Conservation (phyloP, 2,329 filamentous ascomycete genomes). For the Calonectria pseudoturangicola region DNA sequence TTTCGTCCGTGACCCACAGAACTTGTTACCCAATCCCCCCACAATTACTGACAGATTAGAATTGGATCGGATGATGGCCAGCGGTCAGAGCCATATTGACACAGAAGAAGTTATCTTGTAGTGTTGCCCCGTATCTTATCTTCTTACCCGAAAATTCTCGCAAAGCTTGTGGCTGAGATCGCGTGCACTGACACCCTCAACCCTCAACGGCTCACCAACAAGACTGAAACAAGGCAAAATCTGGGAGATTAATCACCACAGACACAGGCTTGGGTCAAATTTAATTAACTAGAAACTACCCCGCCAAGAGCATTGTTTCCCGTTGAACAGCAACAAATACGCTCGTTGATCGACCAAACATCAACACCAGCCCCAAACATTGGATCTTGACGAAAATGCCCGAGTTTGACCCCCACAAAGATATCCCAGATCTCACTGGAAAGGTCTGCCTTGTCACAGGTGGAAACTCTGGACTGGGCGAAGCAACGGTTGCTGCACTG, state of each 20-base stretch:
- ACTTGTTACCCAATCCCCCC: background rate
- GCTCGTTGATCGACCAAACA: background rate
- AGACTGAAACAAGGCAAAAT: background rate
- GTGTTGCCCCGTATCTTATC: background rate
- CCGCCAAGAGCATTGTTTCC: background rate
- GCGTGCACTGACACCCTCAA: too few relatives aligned
- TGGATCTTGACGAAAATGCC: background rate
- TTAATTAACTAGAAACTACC: background rate
- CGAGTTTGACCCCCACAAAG: slow-evolving; percentile 13
- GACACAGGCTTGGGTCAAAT: background rate
- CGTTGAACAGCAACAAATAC: background rate
- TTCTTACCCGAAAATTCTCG: background rate
- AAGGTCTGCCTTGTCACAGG: slow-evolving; percentile 33
- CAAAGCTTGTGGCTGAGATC: too few relatives aligned
- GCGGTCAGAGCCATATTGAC: background rate
- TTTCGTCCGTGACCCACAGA: too few relatives aligned
- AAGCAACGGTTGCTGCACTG: slow-evolving; percentile 21
- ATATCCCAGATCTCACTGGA: slow-evolving; percentile 28
- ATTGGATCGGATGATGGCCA: background rate
- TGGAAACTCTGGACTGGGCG: slow-evolving; percentile 30
- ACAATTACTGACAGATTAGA: background rate
- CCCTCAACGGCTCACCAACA: background rate
- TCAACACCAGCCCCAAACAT: background rate
- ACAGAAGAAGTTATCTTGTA: background rate
- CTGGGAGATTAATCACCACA: too few relatives aligned